These are phyloP conservation scores for Carnegiea gigantea DNA, from an alignment of 179 eudicot genomes.

Conservation along the genomic window DNA sequence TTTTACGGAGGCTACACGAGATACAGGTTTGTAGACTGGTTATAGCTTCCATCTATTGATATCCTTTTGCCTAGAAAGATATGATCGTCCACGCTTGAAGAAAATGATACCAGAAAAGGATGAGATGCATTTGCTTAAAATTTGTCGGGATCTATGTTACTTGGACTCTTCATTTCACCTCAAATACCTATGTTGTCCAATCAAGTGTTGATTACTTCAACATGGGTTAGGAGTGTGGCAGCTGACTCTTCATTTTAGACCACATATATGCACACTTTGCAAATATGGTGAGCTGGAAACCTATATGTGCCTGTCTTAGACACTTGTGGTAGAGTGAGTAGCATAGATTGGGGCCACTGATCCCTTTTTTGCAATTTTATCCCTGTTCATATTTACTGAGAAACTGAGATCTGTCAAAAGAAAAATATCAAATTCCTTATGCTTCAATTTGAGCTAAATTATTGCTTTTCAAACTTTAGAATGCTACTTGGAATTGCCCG, in stretches of 20 bases:
- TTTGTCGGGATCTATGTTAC: not conserved
- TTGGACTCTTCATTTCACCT: not conserved
- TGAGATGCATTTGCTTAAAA: not conserved
- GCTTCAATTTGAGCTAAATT: too few species aligned
- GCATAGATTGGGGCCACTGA: not conserved
- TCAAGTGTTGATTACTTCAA: not conserved
- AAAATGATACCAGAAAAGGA: not conserved
- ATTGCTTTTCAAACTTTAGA: not conserved
- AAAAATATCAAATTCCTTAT: not conserved
- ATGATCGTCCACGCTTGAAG: not conserved
- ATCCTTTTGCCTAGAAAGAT: not conserved
- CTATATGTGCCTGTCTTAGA: not conserved
- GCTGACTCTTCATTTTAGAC: not conserved
- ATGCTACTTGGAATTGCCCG: not conserved
- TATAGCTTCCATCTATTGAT: slow-evolving; percentile 1
- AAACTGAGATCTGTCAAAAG: not conserved
- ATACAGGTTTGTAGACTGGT: slow-evolving; percentile 47
- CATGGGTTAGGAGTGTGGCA: not conserved
- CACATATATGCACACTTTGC: not conserved
- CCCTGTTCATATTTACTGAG: not conserved
- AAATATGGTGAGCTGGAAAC: not conserved
- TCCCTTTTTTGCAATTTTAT: not conserved
- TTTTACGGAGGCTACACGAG: slow-evolving; percentile 39
- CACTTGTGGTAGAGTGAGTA: not conserved
- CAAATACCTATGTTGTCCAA: not conserved